Evolutionary conservation across 805 yeast genomes (phyloP), one percentile per base, ranked within the genome.

Genomic region (Myxozyma neotropica): DNA sequence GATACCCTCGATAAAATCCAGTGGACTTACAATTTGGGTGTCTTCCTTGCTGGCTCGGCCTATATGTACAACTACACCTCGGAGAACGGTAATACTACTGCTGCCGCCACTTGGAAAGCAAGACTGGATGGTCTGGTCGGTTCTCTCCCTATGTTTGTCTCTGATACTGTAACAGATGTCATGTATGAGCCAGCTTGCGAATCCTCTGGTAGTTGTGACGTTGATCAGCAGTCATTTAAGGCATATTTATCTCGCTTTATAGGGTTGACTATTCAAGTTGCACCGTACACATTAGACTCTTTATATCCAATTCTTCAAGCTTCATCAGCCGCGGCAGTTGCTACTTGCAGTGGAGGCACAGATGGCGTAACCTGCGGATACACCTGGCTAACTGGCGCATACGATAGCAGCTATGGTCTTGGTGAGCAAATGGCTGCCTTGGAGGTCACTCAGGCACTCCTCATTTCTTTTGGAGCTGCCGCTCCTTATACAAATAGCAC

Each of bases 341-440:
- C 75, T 51, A 81, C 93, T 0, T 89, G 96, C 74, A 76, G 85
- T 0, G 96, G 96, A 59, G 96, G 95, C 66, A 52, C 73, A 1
- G 96, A 89, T 71, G 87, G 87, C 8, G 84, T 85, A 66, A 89
- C 96, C 0, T 90, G 96, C 75, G 96, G 96, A 47, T 72, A 80
- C 55, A 77, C 85, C 72, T 89, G 96, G 96, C 71, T 80, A 13
- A 60, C 67, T 15, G 74, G 74, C 38, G 77, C 80, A 4, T 87
- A 87, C 83, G 96, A 89, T 72, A 83, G 80, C 0, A 70, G 68
- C 57, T 88, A 81, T 67, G 96, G 96, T 0, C 79, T 89, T 40
- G 96, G 96, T 51, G 95, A 90, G 73, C 96, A 89, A 73, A 85
- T 88, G 80, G 75, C 83, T 36, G 95, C 95, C 0, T 74, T 88